A percentile compares a stretch with the other conserved stretches of the same genome.
Evolutionary conservation across 805 yeast species (phyloP).

Genomic region (Lipomyces orientalis): DNA sequence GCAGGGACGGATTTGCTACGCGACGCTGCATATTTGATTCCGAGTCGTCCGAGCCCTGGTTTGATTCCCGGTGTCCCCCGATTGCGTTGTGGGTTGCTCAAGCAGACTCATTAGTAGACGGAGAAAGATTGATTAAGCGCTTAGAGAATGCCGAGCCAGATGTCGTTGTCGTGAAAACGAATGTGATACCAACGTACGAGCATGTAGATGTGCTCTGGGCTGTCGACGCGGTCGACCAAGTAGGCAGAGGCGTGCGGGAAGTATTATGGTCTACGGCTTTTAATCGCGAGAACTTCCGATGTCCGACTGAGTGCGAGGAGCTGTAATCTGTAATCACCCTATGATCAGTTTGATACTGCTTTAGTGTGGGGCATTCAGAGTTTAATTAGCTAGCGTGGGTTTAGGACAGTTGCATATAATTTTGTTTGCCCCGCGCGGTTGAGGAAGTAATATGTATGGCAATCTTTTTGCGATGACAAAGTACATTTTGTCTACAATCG

Average conservation of each 20-base stretch:
- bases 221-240: slow-evolving; percentile 65
- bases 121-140: slow-evolving; percentile 67
- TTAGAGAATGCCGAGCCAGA: slow-evolving; percentile 63
- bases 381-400: too few relatives aligned
- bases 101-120: slow-evolving; percentile 78
- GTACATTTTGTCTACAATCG: not conserved
- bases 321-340: slow-evolving; percentile 10
- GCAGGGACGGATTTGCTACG: slow-evolving; percentile 56
- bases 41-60: slow-evolving; percentile 56
- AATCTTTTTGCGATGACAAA: not conserved
- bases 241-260: slow-evolving; percentile 57
- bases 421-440: not conserved
- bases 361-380: too few relatives aligned
- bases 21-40: slow-evolving; percentile 60
- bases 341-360: too few relatives aligned
- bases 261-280: slow-evolving; percentile 41
- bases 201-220: slow-evolving; percentile 97
- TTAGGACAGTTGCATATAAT: not conserved
- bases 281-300: slow-evolving; percentile 20
- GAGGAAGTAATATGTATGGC: not conserved
- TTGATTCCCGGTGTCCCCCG: slow-evolving; percentile 53
- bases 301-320: slow-evolving; percentile 33
- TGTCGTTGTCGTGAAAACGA: slow-evolving; percentile 49
- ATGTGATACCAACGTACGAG: slow-evolving; percentile 66
- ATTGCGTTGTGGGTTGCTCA: slow-evolving; percentile 73